A percentile compares a stretch with the other conserved stretches of the same genome.
These are phyloP conservation scores for Cyberlindnera misumaiensis DNA, from an alignment of 805 yeast genomes.

Conservation along the genomic window DNA sequence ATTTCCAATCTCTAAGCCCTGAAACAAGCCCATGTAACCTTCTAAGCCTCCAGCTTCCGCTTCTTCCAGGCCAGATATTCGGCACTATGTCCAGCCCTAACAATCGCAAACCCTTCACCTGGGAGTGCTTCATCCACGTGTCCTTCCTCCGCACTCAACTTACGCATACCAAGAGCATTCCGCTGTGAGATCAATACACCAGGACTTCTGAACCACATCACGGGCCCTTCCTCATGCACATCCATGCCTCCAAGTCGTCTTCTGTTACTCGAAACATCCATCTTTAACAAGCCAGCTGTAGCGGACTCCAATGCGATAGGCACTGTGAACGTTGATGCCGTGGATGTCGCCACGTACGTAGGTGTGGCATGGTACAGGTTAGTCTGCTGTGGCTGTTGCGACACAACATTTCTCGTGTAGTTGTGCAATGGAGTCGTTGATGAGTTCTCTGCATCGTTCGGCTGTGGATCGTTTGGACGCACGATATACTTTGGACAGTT, in stretches of 20 bases:
- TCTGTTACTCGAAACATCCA: conserved; percentile 29
- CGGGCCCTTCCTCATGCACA: conserved; percentile 28
- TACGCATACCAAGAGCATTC: conserved; percentile 19
- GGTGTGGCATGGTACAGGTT: conserved; percentile 21
- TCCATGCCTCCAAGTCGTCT: conserved; percentile 19
- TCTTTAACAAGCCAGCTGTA: conserved; percentile 21
- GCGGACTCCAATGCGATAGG: conserved; percentile 19
- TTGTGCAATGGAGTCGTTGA: conserved; percentile 15
- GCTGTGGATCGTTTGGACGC: conserved; percentile 35
- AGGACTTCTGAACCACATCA: conserved; percentile 66
- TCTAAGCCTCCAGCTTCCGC: conserved; percentile 4
- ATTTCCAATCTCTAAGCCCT: too few relatives aligned
- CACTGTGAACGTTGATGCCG: conserved; percentile 28
- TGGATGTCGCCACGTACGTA: conserved; percentile 17
- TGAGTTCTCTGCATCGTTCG: conserved; percentile 13
- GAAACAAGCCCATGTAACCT: too few relatives aligned
- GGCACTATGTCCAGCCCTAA: conserved; percentile 64
- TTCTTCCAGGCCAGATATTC: conserved; percentile 59
- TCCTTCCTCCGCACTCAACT: conserved; percentile 5
- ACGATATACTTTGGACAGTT: conserved; percentile 37
- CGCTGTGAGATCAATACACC: conserved; percentile 43
- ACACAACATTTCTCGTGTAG: conserved; percentile 17
- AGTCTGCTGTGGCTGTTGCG: conserved; percentile 2
- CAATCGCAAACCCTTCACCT: conserved; percentile 23
- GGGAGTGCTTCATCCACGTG: conserved; percentile 9